Conservation (phyloP, 169 alveolate species). For the Plasmodium gonderi region DNA sequence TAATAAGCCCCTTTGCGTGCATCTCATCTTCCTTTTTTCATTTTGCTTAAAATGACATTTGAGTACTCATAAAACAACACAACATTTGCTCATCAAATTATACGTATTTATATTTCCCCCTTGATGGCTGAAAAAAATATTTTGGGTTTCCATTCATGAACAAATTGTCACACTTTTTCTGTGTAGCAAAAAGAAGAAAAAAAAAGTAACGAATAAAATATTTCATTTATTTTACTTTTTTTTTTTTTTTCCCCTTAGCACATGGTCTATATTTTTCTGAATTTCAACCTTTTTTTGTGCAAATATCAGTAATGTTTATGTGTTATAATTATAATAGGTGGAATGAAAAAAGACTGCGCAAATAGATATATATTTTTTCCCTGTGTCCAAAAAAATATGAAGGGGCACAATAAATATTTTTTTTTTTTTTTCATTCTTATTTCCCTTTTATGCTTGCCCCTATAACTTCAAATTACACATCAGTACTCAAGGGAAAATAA, state of each 20-base stretch:
- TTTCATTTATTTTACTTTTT: not conserved
- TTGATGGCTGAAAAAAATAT: not conserved
- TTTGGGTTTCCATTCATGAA: not conserved
- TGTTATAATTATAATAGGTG: not conserved
- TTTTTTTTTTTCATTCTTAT: not conserved
- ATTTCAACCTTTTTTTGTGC: not conserved
- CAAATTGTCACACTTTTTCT: not conserved
- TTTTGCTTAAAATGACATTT: slow-evolving; percentile 1
- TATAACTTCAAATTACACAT: not conserved
- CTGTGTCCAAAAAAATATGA: not conserved
- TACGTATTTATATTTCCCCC: not conserved
- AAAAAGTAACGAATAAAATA: not conserved
- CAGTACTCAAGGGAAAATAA: not conserved
- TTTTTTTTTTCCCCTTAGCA: not conserved
- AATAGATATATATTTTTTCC: not conserved
- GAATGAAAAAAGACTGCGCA: not conserved
- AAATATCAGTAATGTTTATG: not conserved
- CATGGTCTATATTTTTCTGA: not conserved
- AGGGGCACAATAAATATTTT: not conserved
- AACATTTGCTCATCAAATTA: not conserved
- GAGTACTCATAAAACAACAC: not conserved
- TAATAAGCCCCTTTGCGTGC: not conserved
- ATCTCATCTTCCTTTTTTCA: not conserved
- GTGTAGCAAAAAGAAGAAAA: not conserved
- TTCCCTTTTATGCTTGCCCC: not conserved